Conservation (phyloP, 108 stramenopile species). For the Asterionellopsis glacialis region DNA sequence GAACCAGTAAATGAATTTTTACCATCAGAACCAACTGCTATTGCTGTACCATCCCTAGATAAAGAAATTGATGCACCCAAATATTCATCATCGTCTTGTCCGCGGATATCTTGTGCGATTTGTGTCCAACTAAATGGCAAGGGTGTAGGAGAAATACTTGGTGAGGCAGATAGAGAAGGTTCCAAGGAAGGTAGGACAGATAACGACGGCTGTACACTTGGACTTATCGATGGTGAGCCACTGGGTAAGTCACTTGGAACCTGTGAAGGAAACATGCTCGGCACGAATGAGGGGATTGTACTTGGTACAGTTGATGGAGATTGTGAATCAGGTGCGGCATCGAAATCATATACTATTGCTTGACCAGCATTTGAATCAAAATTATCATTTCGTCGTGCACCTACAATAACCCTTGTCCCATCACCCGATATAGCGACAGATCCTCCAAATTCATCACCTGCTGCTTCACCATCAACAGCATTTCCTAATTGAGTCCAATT, state of each 20-base stretch:
- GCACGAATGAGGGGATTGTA: no score
- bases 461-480: conserved; percentile 13
- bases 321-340: background rate
- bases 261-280: background rate
- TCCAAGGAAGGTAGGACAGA: background rate
- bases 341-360: background rate
- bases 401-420: conserved; percentile 7
- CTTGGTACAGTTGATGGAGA: background rate
- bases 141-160: background rate
- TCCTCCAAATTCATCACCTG: conserved; percentile 8
- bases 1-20: no score
- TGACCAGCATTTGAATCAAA: background rate
- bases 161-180: background rate
- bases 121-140: background rate
- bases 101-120: background rate
- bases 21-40: conserved; percentile 14
- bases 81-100: conserved; percentile 21
- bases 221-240: background rate
- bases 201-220: background rate
- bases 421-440: conserved; percentile 14
- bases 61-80: conserved; percentile 40
- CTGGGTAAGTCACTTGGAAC: background rate
- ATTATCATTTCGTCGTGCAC: background rate
- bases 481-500: conserved; percentile 14
- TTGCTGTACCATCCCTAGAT: conserved; percentile 26